Conservation (phyloP, 106 monocot genomes). For the Iris macrosiphon region DNA sequence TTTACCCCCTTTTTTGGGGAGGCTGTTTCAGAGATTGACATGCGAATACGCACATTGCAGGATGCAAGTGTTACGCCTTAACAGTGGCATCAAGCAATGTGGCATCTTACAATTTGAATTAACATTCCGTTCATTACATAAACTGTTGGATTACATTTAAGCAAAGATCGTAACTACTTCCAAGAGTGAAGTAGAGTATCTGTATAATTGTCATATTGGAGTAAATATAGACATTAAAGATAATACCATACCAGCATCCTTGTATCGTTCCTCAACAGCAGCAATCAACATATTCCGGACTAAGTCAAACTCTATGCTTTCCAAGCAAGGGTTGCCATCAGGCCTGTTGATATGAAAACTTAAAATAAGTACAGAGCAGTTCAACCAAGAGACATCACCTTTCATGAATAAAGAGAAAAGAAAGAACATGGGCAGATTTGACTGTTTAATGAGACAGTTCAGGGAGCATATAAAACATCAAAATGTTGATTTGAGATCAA, state of each 20-base stretch:
- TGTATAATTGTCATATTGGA: not conserved
- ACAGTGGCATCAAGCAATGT: too few relatives aligned
- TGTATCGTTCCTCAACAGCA: conserved; percentile 75
- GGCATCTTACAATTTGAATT: too few relatives aligned
- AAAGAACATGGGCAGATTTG: too few relatives aligned
- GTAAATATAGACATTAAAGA: not conserved
- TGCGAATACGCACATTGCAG: too few relatives aligned
- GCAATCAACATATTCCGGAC: conserved; percentile 75
- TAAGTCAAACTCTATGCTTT: conserved; percentile 59
- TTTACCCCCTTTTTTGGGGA: too few relatives aligned
- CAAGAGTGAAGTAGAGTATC: not conserved
- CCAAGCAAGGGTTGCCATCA: conserved; percentile 55
- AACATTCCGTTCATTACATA: not conserved
- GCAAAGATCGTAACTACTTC: not conserved
- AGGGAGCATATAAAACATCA: too few relatives aligned
- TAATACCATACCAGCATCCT: conserved; percentile 59
- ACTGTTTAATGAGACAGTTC: too few relatives aligned
- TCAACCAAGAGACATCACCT: not conserved
- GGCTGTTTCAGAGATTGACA: too few relatives aligned
- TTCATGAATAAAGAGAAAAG: not conserved
- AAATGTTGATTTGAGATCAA: too few relatives aligned
- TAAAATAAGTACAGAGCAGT: too few relatives aligned
- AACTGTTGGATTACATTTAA: not conserved
- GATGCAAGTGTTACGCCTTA: too few relatives aligned
- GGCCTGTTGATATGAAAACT: conserved; percentile 33